These are phyloP conservation scores for Ceratocystis albifundus DNA, from an alignment of 2,329 filamentous ascomycete species.

Conservation along the genomic window DNA sequence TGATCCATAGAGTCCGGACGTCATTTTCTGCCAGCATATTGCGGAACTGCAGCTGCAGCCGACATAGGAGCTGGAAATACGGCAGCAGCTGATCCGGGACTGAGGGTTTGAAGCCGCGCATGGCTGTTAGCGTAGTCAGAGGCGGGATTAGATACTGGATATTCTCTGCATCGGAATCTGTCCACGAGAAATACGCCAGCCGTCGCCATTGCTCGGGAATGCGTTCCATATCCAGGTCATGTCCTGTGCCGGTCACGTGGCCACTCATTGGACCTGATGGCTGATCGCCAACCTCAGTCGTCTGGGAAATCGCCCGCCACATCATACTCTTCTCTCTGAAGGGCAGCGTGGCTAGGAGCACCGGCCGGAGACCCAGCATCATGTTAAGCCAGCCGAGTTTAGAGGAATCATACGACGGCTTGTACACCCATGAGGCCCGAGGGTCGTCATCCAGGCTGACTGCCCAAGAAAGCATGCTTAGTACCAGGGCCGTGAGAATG, in stretches of 20 bases:
- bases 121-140: conserved; percentile 19
- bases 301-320: conserved; percentile 19
- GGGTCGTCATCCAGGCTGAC: conserved; percentile 22
- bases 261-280: conserved; percentile 23
- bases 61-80: conserved; percentile 26
- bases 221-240: conserved; percentile 23
- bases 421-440: conserved; percentile 25
- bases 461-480: conserved; percentile 27
- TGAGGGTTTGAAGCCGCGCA: conserved; percentile 16
- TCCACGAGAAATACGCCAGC: conserved; percentile 21
- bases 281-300: conserved; percentile 21
- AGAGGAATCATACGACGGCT: conserved; percentile 15
- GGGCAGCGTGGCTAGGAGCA: conserved; percentile 24
- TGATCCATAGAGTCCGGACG: conserved; percentile 26
- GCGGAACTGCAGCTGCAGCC: conserved; percentile 25
- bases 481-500: conserved; percentile 26
- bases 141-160: conserved; percentile 24
- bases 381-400: conserved; percentile 26
- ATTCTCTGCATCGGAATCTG: conserved; percentile 13
- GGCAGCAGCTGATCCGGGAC: conserved; percentile 23
- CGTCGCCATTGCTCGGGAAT: conserved; percentile 24
- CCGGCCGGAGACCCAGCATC: conserved; percentile 26
- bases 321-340: conserved; percentile 25
- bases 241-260: conserved; percentile 21
- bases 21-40: conserved; percentile 24